Evolutionary conservation across 2,329 filamentous ascomycete species (phyloP).

Genomic region (Xylaria sp.): DNA sequence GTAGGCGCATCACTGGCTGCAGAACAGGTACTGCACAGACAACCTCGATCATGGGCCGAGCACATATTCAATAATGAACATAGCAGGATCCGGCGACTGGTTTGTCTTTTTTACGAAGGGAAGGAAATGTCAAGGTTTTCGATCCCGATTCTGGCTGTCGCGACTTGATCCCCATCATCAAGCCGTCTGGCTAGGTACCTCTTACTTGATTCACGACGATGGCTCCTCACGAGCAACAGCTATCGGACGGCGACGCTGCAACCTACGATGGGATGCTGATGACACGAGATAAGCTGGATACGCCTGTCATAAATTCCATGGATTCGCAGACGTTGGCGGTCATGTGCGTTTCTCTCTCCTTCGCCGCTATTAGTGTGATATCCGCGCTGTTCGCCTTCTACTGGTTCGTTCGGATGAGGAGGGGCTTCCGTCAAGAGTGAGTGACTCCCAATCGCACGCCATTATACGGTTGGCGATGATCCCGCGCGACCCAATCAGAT

Average conservation of each 20-base stretch:
- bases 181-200: neutral
- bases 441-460: conserved; percentile 23
- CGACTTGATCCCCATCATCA: neutral
- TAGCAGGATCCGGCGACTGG: neutral
- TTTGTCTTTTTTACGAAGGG: neutral
- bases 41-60: neutral
- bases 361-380: conserved; percentile 49
- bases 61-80: conserved; percentile 1
- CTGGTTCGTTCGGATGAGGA: conserved; percentile 69
- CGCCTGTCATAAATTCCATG: neutral
- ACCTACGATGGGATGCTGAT: conserved; percentile 7
- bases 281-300: conserved; percentile 9
- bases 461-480: neutral
- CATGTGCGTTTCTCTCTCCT: conserved; percentile 38
- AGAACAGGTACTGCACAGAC: neutral
- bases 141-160: neutral
- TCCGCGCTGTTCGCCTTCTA: conserved; percentile 55
- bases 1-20: conserved; percentile 1
- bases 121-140: conserved; percentile 7
- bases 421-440: conserved; percentile 69
- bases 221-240: conserved; percentile 21
- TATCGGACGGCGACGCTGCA: conserved; percentile 2
- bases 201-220: conserved; percentile 11
- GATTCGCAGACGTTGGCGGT: conserved; percentile 26
- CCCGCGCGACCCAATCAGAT: neutral